These are phyloP conservation scores for Aspergillus conjunctus DNA, from an alignment of 495 filamentous ascomycete genomes.

Conservation along the genomic window DNA sequence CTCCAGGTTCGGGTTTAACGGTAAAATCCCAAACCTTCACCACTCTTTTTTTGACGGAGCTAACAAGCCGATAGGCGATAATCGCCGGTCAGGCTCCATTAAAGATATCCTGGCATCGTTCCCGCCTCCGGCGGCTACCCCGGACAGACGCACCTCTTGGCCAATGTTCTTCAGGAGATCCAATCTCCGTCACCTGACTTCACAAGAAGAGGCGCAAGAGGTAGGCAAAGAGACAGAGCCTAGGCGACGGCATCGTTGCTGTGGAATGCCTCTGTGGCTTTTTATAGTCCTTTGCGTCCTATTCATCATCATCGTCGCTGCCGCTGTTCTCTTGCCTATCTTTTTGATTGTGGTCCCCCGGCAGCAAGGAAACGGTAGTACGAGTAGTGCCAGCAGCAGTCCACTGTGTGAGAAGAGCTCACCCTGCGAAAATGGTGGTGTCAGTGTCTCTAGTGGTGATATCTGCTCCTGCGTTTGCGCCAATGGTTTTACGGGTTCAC, in stretches of 20 bases:
- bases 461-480: conserved; percentile 84
- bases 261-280: conserved; percentile 80
- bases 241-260: conserved; percentile 52
- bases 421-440: conserved; percentile 79
- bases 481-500: conserved; percentile 80
- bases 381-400: conserved; percentile 4
- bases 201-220: conserved; percentile 31
- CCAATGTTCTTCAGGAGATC: conserved; percentile 44
- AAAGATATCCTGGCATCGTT: conserved; percentile 93
- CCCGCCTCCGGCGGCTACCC: conserved; percentile 72
- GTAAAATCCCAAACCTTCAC: conserved; percentile 23
- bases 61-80: conserved; percentile 21
- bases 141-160: conserved; percentile 51
- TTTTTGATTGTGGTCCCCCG: conserved; percentile 74
- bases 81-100: conserved; percentile 63
- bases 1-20: conserved; percentile 26
- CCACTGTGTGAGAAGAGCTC: conserved; percentile 53
- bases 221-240: conserved; percentile 21
- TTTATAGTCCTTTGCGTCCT: conserved; percentile 72
- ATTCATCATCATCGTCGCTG: conserved; percentile 74
- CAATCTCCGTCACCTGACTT: conserved; percentile 38
- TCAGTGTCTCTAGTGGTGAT: conserved; percentile 63
- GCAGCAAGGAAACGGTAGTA: conserved; percentile 34
- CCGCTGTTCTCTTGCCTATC: conserved; percentile 84
- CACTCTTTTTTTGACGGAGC: not conserved